Conservation (phyloP, 2,329 filamentous ascomycete species). For the Plectosphaerella sp. region DNA sequence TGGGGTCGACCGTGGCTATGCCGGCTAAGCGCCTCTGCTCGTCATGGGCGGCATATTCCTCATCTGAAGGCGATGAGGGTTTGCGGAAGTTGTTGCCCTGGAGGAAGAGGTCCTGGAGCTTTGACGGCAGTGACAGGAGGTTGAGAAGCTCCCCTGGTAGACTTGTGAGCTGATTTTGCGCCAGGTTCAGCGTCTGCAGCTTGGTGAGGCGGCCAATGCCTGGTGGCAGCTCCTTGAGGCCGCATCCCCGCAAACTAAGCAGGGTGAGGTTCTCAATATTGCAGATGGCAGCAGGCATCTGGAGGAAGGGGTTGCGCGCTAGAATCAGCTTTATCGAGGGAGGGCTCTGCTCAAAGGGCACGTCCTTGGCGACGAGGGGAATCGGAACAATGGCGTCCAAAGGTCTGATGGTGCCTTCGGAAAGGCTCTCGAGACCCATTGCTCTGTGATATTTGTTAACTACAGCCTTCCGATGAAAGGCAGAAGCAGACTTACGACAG, state of each 20-base stretch:
- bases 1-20: conserved; percentile 5
- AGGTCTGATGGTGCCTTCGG: conserved; percentile 52
- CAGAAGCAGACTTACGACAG: conserved; percentile 48
- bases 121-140: conserved; percentile 40
- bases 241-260: conserved; percentile 62
- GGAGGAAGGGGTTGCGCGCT: conserved; percentile 50
- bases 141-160: conserved; percentile 61
- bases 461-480: neutral
- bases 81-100: conserved; percentile 61
- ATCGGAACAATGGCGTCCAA: conserved; percentile 51
- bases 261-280: conserved; percentile 57
- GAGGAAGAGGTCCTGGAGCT: conserved; percentile 47
- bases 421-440: conserved; percentile 46
- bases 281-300: conserved; percentile 57
- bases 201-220: conserved; percentile 53
- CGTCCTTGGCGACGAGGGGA: conserved; percentile 48
- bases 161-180: conserved; percentile 56
- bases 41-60: conserved; percentile 1
- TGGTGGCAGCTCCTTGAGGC: conserved; percentile 55
- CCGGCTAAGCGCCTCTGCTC: conserved; percentile 4
- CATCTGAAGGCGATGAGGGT: conserved; percentile 18
- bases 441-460: conserved; percentile 20
- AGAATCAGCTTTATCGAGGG: conserved; percentile 60
- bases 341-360: conserved; percentile 54
- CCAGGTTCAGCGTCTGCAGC: conserved; percentile 60